Conservation (phyloP, 169 alveolate species). For the Eimeria maxima region DNA sequence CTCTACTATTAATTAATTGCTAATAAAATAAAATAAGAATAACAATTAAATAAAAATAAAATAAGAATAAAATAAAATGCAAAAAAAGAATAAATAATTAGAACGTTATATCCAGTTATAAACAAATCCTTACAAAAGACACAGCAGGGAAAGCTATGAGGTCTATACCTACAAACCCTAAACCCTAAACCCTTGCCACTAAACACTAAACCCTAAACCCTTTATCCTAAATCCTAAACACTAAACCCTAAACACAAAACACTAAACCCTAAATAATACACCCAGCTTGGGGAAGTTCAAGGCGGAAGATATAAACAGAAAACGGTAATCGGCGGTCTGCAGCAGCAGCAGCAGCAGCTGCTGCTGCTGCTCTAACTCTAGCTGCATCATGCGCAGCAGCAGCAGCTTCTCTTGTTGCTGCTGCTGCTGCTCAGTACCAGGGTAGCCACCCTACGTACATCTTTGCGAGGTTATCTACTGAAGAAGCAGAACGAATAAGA, state of each 20-base stretch:
- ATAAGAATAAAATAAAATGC: no score
- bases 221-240: background rate
- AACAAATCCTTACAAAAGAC: no score
- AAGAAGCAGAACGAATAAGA: constrained; percentile 91
- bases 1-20: no score
- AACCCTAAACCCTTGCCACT: background rate
- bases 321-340: no score
- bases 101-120: no score
- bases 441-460: constrained; percentile 98
- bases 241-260: background rate
- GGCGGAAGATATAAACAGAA: background rate
- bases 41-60: no score
- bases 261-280: background rate
- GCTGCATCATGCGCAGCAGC: background rate
- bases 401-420: background rate
- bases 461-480: constrained; percentile 95
- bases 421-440: constrained; percentile 86
- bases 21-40: no score
- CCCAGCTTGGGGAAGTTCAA: background rate
- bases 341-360: background rate
- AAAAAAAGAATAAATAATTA: no score
- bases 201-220: background rate
- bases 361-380: background rate
- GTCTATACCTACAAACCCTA: background rate
- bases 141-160: no score